Evolutionary conservation across 768 basidiomycete genomes (phyloP), one percentile per base, ranked within the genome.

Genomic region (Dioszegia aurantiaca): DNA sequence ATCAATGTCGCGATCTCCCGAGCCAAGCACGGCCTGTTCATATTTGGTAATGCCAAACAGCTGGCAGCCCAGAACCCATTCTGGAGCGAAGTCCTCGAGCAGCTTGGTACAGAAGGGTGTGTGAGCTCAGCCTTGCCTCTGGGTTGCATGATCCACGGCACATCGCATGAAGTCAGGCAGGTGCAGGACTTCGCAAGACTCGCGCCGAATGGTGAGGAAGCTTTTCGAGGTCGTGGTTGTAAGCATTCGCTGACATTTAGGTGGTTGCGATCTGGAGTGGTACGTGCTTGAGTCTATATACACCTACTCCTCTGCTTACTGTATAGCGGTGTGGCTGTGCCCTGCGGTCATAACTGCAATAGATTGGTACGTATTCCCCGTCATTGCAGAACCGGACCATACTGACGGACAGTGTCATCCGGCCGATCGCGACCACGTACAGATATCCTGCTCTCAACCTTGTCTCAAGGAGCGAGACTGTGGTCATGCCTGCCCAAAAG

Each of bases 21-120:
- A 21, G 87, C 88, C 2, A 81, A 83, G 46, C 83, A 89, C 58
- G 88, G 88, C 5, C 77, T 90, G 1, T 89, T 81, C 66, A 82
- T 90, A 31, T 75, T 89, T 3, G 88, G 88, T 23, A 88, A 88
- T 54, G 83, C 61, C 4, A 51, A 51, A n/a, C 61, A 58, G 39
- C 57, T 63, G n/a, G 56, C 61, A 2, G 24, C 51, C 3, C 40
- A 45, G 36, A 54, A 24, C 23, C 5, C 11, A 17, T 59, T 63
- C 42, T 63, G 61, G 61, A 6, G 21, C 3, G 44, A 19, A 5
- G 37, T 53, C 11, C 16, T 59, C 27, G 52, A 44, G 10, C 51
- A 55, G n/a, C 53, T 63, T 10, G 16, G 17, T 9, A 36, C 46
- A 21, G n/a, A 43, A 9, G 44, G 51, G 6, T 43, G 41, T 16